Percentiles rank a stretch among this genome's conserved stretches.
These are phyloP conservation scores for Aspergillus quadrilineatus DNA, from an alignment of 2,329 filamentous ascomycete genomes.

Conservation along the genomic window DNA sequence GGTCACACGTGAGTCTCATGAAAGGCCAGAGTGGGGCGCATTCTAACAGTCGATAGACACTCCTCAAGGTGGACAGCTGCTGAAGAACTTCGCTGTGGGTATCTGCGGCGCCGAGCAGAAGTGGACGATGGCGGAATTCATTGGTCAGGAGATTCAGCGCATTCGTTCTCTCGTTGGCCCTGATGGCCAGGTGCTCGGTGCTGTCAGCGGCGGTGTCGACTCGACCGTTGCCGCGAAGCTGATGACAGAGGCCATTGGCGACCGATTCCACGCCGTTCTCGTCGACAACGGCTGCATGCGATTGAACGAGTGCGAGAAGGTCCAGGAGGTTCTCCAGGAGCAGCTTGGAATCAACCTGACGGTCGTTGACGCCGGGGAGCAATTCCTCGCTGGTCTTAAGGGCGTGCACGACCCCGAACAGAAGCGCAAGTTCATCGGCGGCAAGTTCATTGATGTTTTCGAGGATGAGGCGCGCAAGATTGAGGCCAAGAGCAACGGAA, in stretches of 20 bases:
- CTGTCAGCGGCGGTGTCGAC: constrained; percentile 82
- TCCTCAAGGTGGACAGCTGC: constrained; percentile 63
- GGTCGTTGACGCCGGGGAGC: constrained; percentile 74
- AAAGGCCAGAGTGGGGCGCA: neutral
- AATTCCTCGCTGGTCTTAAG: constrained; percentile 73
- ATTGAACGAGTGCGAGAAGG: constrained; percentile 76
- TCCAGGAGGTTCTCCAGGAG: constrained; percentile 74
- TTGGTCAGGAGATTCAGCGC: constrained; percentile 73
- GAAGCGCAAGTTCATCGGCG: constrained; percentile 89
- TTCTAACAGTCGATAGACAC: constrained; percentile 21
- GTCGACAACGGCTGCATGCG: constrained; percentile 86
- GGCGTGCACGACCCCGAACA: constrained; percentile 78
- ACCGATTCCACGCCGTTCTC: constrained; percentile 80
- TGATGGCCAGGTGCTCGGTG: constrained; percentile 76
- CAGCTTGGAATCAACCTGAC: constrained; percentile 89
- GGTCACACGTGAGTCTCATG: constrained; percentile 52
- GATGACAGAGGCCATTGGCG: constrained; percentile 82
- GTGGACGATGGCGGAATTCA: constrained; percentile 86
- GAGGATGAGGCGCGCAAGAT: constrained; percentile 75
- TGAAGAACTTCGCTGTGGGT: constrained; percentile 78
- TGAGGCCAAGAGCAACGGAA: constrained; percentile 65
- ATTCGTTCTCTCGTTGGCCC: constrained; percentile 81
- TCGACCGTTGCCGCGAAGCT: constrained; percentile 82
- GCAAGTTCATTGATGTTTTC: constrained; percentile 78
- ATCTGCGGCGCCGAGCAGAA: constrained; percentile 75